Evolutionary conservation across 2,329 filamentous ascomycete species (phyloP).

Genomic region (Sporothrix luriei): DNA sequence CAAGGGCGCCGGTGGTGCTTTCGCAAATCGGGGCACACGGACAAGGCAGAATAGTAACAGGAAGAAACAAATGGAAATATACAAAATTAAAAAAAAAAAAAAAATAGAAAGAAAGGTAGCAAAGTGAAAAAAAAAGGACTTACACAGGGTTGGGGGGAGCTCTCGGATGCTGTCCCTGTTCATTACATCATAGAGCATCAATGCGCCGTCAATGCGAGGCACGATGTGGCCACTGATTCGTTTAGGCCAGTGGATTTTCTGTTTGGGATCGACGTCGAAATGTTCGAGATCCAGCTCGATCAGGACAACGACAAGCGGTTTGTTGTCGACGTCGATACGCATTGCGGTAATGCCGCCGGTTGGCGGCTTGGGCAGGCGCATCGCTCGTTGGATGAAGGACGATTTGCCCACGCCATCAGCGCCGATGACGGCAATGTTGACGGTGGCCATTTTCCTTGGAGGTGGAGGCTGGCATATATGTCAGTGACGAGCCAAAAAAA

Average conservation of each 20-base stretch:
- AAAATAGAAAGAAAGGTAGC: constrained; percentile 1
- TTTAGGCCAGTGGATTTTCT: constrained; percentile 67
- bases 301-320: constrained; percentile 61
- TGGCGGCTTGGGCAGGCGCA: constrained; percentile 58
- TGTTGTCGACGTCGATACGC: constrained; percentile 61
- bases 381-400: constrained; percentile 65
- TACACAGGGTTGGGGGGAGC: constrained; percentile 77
- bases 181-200: constrained; percentile 86
- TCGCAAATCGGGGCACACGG: too few species aligned
- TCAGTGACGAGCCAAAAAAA: not conserved
- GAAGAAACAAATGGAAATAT: too few species aligned
- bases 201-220: constrained; percentile 77
- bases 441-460: constrained; percentile 55
- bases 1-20: not conserved
- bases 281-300: constrained; percentile 68
- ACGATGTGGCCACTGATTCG: constrained; percentile 70
- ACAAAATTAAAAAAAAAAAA: not conserved
- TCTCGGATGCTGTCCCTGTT: constrained; percentile 73
- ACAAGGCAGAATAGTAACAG: too few species aligned
- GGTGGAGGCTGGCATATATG: not conserved
- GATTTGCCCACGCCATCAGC: constrained; percentile 69
- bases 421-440: constrained; percentile 69
- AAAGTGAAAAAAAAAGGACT: constrained; percentile 46
- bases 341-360: constrained; percentile 58
- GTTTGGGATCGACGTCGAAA: constrained; percentile 62